Base-by-base conservation (phyloP, 805 yeast genomes). In the Diddensiella caesifluorescens region DNA sequence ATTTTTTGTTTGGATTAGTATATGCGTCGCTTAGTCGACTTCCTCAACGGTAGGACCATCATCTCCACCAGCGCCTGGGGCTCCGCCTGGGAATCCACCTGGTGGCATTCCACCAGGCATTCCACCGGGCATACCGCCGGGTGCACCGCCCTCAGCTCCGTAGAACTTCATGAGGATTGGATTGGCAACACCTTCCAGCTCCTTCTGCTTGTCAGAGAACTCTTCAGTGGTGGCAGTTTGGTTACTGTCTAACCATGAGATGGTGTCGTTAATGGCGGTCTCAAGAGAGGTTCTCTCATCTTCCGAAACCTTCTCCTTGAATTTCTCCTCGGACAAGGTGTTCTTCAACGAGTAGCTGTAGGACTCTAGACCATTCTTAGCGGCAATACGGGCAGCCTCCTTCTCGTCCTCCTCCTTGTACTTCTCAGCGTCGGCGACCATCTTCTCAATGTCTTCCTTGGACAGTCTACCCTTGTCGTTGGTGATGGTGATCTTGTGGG, bases 381-480 rank as follows among this genome's bases (percentile, higher is more conserved):
- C 87, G 63, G 77, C 86, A 57, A 89, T 80, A 75, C 97, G 87
- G 54, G 79, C 67, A 62, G 95, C 85, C 77, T 89, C 96, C 73
- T 79, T 77, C 70, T 88, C 97, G 70, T 89, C 96, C 70, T 89
- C 95, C 56, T 85, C 95, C 77, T 85, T 88, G 80, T 72, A 89
- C 75, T 88, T 89, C 75, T 90, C 97, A 60, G 97, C 97, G 70
- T 90, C 97, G 52, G 85, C 71, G 51, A 90, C 96, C 97, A 89
- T 89, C 71, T 89, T 83, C 74, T 90, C 97, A 59, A 89, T 89
- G 64, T 89, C 97, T 68, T 89, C 96, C 79, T 88, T 85, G 52
- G 96, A 86, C 63, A 89, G 77, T 79, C 97, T 88, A 71, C 97
- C 97, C 77, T 89, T 90, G 70, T 89, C 97, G 75, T 89, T 90